A percentile compares a stretch with the other conserved stretches of the same genome.
phyloP scores from a whole-genome alignment of 2,329 filamentous ascomycete genomes.

The Trichophyton equinum region DNA sequence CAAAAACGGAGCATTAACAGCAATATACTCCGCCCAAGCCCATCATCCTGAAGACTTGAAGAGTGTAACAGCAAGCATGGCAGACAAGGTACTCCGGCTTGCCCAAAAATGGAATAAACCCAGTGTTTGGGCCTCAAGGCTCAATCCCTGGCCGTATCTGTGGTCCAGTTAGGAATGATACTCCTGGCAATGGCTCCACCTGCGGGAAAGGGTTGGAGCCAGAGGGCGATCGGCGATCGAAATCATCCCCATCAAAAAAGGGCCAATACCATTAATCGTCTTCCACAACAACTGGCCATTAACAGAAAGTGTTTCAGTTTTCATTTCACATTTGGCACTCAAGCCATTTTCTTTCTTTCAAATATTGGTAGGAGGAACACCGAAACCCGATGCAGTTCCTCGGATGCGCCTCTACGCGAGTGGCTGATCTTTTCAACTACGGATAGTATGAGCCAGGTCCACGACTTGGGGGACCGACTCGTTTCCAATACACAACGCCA shows the following conservation, averaged over 20 bases:
- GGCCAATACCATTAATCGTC: background rate
- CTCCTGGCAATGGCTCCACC: background rate
- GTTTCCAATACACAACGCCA: background rate
- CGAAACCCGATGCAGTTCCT: too few species aligned
- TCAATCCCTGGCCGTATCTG: background rate
- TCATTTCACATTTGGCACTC: background rate
- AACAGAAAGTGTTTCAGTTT: background rate
- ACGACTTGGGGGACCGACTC: background rate
- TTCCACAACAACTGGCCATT: background rate
- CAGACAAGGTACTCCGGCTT: conserved; percentile 3
- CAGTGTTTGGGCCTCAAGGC: background rate
- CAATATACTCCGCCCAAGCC: background rate
- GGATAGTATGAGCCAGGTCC: too few species aligned
- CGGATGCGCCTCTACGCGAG: too few species aligned
- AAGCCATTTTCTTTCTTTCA: background rate
- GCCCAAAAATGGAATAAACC: conserved; percentile 3
- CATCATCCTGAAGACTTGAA: background rate
- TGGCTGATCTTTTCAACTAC: too few species aligned
- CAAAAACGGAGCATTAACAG: background rate
- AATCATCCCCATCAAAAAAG: background rate
- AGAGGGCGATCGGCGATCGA: conserved; percentile 3
- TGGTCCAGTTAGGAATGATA: background rate
- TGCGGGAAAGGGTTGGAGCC: background rate
- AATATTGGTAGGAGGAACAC: background rate
- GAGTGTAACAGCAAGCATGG: background rate